Evolutionary conservation across 139 green algal genomes (phyloP).

Genomic region (Haematococcus sp.): DNA sequence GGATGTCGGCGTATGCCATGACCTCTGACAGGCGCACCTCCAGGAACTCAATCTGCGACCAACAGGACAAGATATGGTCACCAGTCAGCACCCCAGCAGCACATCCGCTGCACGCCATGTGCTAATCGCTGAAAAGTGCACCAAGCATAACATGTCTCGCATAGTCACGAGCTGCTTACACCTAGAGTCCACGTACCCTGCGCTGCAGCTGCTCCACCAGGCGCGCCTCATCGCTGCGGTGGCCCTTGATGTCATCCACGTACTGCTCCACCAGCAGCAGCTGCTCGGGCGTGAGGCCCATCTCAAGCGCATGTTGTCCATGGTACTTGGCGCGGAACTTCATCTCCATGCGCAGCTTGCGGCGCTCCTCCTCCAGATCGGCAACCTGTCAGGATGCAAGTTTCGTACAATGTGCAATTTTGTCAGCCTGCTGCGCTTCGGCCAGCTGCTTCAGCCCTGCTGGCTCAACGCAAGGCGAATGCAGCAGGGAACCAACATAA

Average conservation of each 20-base stretch:
- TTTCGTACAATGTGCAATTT: too few species aligned
- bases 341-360: slow-evolving; percentile 68
- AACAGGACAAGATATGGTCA: too few species aligned
- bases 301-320: slow-evolving; percentile 55
- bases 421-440: too few species aligned
- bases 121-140: not conserved
- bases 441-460: too few species aligned
- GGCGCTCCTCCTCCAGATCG: slow-evolving; percentile 73
- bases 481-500: too few species aligned
- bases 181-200: slow-evolving; percentile 30
- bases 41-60: slow-evolving; percentile 55
- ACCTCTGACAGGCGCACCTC: slow-evolving; percentile 59
- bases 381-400: slow-evolving; percentile 38
- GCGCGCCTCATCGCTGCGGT: slow-evolving; percentile 39
- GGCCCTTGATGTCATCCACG: slow-evolving; percentile 61
- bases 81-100: not conserved
- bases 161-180: not conserved
- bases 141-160: too few species aligned
- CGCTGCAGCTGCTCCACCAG: slow-evolving; percentile 58
- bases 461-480: too few species aligned
- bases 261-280: slow-evolving; percentile 69
- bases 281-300: slow-evolving; percentile 65
- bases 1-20: slow-evolving; percentile 64
- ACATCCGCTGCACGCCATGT: not conserved
- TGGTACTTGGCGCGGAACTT: slow-evolving; percentile 80